These are phyloP conservation scores for Phytopythium montanum DNA, from an alignment of 352 stramenopile species.

Conservation along the genomic window DNA sequence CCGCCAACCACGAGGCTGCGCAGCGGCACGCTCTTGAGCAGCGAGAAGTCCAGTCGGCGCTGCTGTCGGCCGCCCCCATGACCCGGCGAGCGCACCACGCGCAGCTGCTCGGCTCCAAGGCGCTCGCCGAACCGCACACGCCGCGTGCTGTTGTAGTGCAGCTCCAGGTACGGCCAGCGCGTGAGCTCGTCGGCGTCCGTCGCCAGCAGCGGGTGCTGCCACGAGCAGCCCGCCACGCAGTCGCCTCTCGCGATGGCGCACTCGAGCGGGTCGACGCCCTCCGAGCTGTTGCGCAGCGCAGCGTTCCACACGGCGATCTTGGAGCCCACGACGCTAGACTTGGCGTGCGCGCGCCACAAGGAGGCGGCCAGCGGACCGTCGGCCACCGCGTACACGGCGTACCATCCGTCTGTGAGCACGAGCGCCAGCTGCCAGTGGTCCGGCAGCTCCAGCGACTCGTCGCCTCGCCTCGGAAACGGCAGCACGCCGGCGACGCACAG, in stretches of 20 bases:
- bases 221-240: slow-evolving; percentile 12
- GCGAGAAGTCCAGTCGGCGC: slow-evolving; percentile 24
- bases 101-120: slow-evolving; percentile 46
- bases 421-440: slow-evolving; percentile 51
- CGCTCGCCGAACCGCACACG: slow-evolving; percentile 33
- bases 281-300: slow-evolving; percentile 49
- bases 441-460: slow-evolving; percentile 19
- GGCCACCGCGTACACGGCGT: slow-evolving; percentile 57
- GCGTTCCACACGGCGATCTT: slow-evolving; percentile 75
- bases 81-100: slow-evolving; percentile 3
- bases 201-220: slow-evolving; percentile 44
- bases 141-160: slow-evolving; percentile 70
- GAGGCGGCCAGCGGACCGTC: slow-evolving; percentile 33
- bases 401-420: slow-evolving; percentile 75
- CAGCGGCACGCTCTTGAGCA: slow-evolving; percentile 67
- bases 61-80: slow-evolving; percentile 20
- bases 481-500: slow-evolving; percentile 57
- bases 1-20: slow-evolving; percentile 55
- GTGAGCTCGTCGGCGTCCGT: slow-evolving; percentile 32
- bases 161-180: slow-evolving; percentile 53
- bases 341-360: slow-evolving; percentile 44
- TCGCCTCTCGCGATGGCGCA: slow-evolving; percentile 36
- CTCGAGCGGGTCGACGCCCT: slow-evolving; percentile 68
- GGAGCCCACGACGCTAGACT: slow-evolving; percentile 37
- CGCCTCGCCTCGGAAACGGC: slow-evolving; percentile 23